Evolutionary conservation across 768 basidiomycete genomes (phyloP), one percentile per base, ranked within the genome.

Genomic region (Lactifluus piperatus): DNA sequence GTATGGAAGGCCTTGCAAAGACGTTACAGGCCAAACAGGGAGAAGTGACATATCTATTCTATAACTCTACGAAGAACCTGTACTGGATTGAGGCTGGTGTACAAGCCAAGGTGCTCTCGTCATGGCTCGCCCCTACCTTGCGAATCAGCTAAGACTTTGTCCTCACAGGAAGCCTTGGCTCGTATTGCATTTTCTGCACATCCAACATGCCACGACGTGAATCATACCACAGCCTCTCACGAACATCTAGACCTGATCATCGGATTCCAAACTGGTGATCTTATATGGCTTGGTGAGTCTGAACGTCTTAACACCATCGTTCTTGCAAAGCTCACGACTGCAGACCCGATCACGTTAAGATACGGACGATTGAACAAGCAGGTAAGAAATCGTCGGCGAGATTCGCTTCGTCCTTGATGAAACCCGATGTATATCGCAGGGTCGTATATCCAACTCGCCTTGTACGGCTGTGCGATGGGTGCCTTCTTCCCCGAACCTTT

Each of bases 401-500:
- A n/a, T 32, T 37, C 20, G 18, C n/a, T 9, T 22, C 11, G 29
- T 16, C 22, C 46, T 22, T 18, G 29, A 45, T 46, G 48, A 48
- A 37, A 55, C n/a, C 49, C 58, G 37, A 7, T 56, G 29, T 50
- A 56, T 69, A 48, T 55, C 66, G 37, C 50, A 89, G 81, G 91
- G 91, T 7, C 83, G 83, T 54, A 91, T 94, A 60, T 82, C 87
- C 44, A 80, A 76, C 48, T 91, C 90, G 5, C 81, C 87, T 8
- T 91, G 91, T 69, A 92, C 91, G n/a, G 79, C 88, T n/a, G 82
- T 94, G 32, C 83, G 83, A 62, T 94, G 93, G 91, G 88, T 94
- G 6, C 90, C 91, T 8, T 78, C 80, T 3, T 89, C 89, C 0
- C 76, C 84, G 1, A 85, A 86, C 37, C 79, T 93, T 18, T 94